Base-by-base conservation (phyloP, 768 basidiomycete genomes). In the Termitomyces sp. region DNA sequence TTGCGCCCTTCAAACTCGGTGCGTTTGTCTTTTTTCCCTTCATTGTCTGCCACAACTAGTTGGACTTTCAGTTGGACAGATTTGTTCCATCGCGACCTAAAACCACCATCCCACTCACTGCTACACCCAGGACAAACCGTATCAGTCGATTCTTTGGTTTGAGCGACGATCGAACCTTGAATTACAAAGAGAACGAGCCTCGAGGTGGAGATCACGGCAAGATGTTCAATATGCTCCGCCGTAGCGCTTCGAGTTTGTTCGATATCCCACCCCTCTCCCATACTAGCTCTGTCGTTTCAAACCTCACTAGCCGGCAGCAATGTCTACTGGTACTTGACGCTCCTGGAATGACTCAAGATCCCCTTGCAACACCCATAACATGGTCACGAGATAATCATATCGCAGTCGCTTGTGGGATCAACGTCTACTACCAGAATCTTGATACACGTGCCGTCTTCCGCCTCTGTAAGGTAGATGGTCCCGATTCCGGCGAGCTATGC, bases 121-220 rank as follows among this genome's bases (percentile, higher is more conserved):
- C 74, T 38, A 88, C 86, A 1, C 87, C 87, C 13, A 82, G 87
- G 18, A 85, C 87, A n/a, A 82, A 79, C 56, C 81, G 87, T 23
- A 85, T 88, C 48, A 82, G 84, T 63, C 81, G 81, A 62, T 73
- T 81, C 28, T 84, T 87, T 47, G 87, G 86, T 8, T 76, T 88
- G 40, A 63, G 80, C 8, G 82, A 82, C 63, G 82, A 83, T 59
- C 78, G 79, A 20, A 67, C 88, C 33, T 72, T 88, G 56, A 81
- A 74, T 50, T 87, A 77, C 68, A 73, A 75, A 43, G 81, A 84
- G 53, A 69, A 66, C 38, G 48, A 60, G 46, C 64, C 67, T 5
- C 59, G 69, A 26, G 69, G 59, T 4, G 57, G 56, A 26, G 62
- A 73, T 6, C 75, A 79, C 28, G 70, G 71, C 47, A 77, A 74